Base-by-base conservation (phyloP, 352 stramenopile genomes). In the Thraustochytrium striatum region DNA sequence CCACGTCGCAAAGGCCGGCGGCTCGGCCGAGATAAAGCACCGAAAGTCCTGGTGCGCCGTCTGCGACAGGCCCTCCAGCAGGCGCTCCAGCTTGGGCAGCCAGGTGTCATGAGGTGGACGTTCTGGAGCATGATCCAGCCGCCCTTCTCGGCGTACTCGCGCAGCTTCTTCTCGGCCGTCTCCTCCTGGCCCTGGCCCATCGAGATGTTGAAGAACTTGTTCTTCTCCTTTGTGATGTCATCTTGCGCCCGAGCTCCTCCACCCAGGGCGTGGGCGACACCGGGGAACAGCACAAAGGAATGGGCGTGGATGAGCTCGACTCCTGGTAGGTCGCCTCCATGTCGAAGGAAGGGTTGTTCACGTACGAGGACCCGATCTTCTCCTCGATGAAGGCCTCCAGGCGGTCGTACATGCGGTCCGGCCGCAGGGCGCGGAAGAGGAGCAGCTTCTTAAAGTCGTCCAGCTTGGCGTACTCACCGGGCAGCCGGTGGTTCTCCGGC, bases 51-150 rank as follows among this genome's bases (percentile, higher is more conserved):
- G 87, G 69, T 98, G 94, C 8, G 91, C 92, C 85, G 85, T 95
- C 90, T 47, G 89, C 90, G 47, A 90, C 30, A 70, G 5, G 28
- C 52, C 19, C 57, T 97, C 92, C 30, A 98, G 87, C 87, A 94
- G 91, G 57, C 94, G 91, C 80, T 98, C 93, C 16, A 98, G 87
- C 62, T 91, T 90, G 0, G 94, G 83, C 36, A 97, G 88, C 94
- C 93, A 98, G 61, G 87, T 0, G 93, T 91, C 92, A 97, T 97
- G 11, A 98, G 75, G 53, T 98, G 93, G 19, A 96, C 91, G 80
- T 97, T 97, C 84, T 97, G 94, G 41, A 97, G 87, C 73, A 97
- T 93, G 1, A 98, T 88, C 94, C 94, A 98, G 83, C 95, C 90
- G 9, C 94, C 94, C 35, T 85, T 73, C 69, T 96, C 95, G 30